A percentile compares a stretch with the other conserved stretches of the same genome.
phyloP scores from a whole-genome alignment of 2,329 filamentous ascomycete genomes.

The Lasiodiplodia gonubiensis region DNA sequence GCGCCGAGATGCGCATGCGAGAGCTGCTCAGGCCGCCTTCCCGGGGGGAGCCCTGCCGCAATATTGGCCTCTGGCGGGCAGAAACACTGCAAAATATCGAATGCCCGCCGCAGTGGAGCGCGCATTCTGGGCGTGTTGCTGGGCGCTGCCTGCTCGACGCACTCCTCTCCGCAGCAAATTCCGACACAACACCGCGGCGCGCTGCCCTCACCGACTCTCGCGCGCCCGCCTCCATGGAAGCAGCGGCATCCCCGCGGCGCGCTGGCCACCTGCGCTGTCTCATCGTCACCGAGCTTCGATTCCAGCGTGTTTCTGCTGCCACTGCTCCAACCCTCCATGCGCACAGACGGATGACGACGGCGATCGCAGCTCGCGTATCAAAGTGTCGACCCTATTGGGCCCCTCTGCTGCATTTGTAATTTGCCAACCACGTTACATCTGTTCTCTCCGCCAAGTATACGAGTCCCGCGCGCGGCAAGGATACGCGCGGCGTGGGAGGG shows the following conservation, averaged over 20 bases:
- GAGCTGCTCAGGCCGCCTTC: slow-evolving; percentile 19
- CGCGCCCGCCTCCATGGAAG: slow-evolving; percentile 15
- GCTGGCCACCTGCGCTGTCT: slow-evolving; percentile 20
- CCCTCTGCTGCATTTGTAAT: slow-evolving; percentile 25
- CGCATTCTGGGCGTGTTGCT: slow-evolving; percentile 26
- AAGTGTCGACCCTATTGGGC: slow-evolving; percentile 18
- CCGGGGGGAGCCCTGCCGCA: slow-evolving; percentile 19
- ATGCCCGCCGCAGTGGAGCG: slow-evolving; percentile 25
- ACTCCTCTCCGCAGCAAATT: slow-evolving; percentile 24
- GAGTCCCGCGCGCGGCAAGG: slow-evolving; percentile 23
- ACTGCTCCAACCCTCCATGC: slow-evolving; percentile 4
- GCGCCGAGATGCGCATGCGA: slow-evolving; percentile 25
- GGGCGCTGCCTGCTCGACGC: slow-evolving; percentile 13
- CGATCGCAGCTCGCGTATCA: slow-evolving; percentile 26
- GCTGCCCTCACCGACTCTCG: slow-evolving; percentile 16
- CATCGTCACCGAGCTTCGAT: slow-evolving; percentile 5
- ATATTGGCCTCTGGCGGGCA: slow-evolving; percentile 18
- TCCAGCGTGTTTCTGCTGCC: slow-evolving; percentile 14
- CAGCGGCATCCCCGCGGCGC: slow-evolving; percentile 25
- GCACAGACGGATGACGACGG: slow-evolving; percentile 22
- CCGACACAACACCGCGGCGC: slow-evolving; percentile 4
- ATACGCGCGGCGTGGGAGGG: slow-evolving; percentile 20
- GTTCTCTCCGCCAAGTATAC: slow-evolving; percentile 21
- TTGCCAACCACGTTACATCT: slow-evolving; percentile 26
- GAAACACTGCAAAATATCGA: slow-evolving; percentile 11